phyloP scores from a whole-genome alignment of 2,329 filamentous ascomycete genomes.

The Pseudogymnoascus sp. region DNA sequence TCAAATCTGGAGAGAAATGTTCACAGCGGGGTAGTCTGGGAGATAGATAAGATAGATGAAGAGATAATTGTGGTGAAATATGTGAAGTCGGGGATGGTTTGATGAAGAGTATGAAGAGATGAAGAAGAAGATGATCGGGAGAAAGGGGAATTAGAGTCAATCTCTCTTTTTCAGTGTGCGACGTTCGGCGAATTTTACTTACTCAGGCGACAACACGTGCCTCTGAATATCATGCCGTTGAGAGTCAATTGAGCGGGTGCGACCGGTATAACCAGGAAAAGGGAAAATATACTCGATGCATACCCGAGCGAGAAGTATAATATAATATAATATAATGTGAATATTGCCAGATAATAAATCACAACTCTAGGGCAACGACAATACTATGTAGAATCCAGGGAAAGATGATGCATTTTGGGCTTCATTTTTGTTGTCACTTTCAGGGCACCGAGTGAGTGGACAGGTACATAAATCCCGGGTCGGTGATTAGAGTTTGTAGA shows the following conservation, averaged over 20 bases:
- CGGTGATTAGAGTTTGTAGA: not conserved
- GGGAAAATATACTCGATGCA: not conserved
- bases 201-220: constrained; percentile 1
- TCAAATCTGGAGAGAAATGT: not conserved
- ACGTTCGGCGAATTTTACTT: not conserved
- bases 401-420: not conserved
- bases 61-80: not conserved
- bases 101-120: not conserved
- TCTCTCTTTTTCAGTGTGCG: not conserved
- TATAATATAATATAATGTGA: not conserved
- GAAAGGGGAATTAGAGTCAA: not conserved
- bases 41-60: not conserved
- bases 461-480: too few species aligned
- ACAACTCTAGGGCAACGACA: not conserved
- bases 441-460: too few species aligned
- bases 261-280: not conserved
- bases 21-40: not conserved
- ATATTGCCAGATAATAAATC: not conserved
- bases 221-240: not conserved
- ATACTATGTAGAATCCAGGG: not conserved
- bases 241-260: not conserved
- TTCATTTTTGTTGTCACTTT: not conserved
- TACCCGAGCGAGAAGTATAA: not conserved
- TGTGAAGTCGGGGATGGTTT: not conserved
- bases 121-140: not conserved